Percentiles rank a stretch among this genome's conserved stretches.
Conservation (phyloP, 805 yeast genomes). For the Blastobotrys attinorum region DNA sequence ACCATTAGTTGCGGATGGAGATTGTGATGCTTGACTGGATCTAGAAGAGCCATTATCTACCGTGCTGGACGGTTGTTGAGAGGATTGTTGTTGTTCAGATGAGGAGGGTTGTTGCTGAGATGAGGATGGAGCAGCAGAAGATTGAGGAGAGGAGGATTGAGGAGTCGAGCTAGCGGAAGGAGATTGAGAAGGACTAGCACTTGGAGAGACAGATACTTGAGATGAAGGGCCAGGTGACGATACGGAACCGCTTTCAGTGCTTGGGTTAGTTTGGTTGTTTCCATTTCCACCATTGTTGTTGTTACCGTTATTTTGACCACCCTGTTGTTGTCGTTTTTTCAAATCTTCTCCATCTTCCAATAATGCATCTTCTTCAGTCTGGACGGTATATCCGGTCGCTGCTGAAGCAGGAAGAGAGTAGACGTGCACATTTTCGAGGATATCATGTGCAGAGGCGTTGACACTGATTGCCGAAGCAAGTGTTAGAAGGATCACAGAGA, state of each 20-base stretch:
- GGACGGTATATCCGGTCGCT: not conserved
- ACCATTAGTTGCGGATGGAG: not conserved
- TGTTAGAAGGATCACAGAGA: not conserved
- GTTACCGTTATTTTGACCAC: not conserved
- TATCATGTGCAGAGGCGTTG: not conserved
- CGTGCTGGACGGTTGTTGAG: slow-evolving; percentile 2
- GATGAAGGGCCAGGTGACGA: slow-evolving; percentile 4
- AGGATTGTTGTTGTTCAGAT: slow-evolving; percentile 2
- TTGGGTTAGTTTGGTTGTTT: not conserved
- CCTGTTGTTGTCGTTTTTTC: not conserved
- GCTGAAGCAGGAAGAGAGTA: not conserved
- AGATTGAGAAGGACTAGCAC: slow-evolving; percentile 2
- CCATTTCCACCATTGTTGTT: not conserved
- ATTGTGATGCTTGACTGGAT: no score
- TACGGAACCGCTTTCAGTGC: not conserved
- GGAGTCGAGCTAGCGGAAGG: slow-evolving; percentile 1
- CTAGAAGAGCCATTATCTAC: not conserved
- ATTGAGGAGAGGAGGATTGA: not conserved
- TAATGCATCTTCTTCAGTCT: not conserved
- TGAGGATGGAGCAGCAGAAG: slow-evolving; percentile 1
- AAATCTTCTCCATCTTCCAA: not conserved
- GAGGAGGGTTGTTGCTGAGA: slow-evolving; percentile 4
- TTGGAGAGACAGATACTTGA: not conserved
- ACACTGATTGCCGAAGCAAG: not conserved
- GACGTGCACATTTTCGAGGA: not conserved